These are phyloP conservation scores for Gyrodon lividus DNA, from an alignment of 768 basidiomycete genomes.

Conservation along the genomic window DNA sequence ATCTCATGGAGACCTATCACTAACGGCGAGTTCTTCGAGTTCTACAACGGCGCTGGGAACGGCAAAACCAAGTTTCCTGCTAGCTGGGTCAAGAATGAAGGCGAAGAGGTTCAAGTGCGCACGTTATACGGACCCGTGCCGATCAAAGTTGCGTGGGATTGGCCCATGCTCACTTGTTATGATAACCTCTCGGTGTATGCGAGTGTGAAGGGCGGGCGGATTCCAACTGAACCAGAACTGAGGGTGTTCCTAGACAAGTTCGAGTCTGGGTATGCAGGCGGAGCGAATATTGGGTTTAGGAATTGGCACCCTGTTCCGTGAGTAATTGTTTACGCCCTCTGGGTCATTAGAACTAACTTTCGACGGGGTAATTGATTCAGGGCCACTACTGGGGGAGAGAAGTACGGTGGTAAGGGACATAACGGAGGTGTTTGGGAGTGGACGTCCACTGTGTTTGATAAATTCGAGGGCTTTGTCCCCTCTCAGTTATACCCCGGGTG, in stretches of 20 bases:
- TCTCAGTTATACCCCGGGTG: constrained; percentile 88
- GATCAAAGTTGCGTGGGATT: constrained; percentile 73
- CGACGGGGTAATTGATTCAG: constrained; percentile 33
- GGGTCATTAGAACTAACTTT: neutral
- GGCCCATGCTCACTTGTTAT: constrained; percentile 85
- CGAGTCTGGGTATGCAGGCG: constrained; percentile 70
- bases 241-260: constrained; percentile 76
- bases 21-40: constrained; percentile 81
- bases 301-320: constrained; percentile 95
- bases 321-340: constrained; percentile 30
- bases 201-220: constrained; percentile 82
- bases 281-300: constrained; percentile 81
- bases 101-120: constrained; percentile 52
- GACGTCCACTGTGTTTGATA: constrained; percentile 80
- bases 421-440: constrained; percentile 99
- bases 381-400: constrained; percentile 62
- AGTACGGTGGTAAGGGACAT: constrained; percentile 55
- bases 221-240: constrained; percentile 90
- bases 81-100: constrained; percentile 21
- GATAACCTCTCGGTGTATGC: constrained; percentile 80
- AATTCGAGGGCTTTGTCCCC: constrained; percentile 70
- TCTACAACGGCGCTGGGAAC: constrained; percentile 48
- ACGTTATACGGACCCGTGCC: constrained; percentile 85
- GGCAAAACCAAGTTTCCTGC: constrained; percentile 37
- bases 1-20: constrained; percentile 86